Percentiles rank a stretch among this genome's conserved stretches.
These are phyloP conservation scores for Manihot esculenta DNA, from an alignment of 441 rosid genomes.

Conservation along the genomic window DNA sequence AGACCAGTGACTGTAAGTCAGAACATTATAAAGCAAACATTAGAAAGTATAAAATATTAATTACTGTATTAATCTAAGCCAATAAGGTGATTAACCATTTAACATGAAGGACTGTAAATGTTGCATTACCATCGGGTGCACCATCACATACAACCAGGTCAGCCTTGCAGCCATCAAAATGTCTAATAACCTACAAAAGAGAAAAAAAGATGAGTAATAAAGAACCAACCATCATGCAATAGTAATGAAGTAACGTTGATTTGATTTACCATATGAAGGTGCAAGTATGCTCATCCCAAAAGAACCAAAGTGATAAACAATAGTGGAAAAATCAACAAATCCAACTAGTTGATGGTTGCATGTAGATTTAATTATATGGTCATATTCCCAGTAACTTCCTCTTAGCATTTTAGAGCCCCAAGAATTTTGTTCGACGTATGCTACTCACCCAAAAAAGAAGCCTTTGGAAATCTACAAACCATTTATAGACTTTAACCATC, in stretches of 20 bases:
- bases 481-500: not conserved
- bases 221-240: slow-evolving; percentile 9
- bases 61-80: not conserved
- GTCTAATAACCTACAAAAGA: slow-evolving; percentile 75
- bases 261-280: not conserved
- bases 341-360: not conserved
- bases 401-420: not conserved
- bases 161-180: slow-evolving; percentile 96
- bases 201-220: not conserved
- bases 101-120: slow-evolving; percentile 10
- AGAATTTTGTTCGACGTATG: not conserved
- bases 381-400: not conserved
- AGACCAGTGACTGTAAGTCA: slow-evolving; percentile 84
- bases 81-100: slow-evolving; percentile 5
- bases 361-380: not conserved
- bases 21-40: slow-evolving; percentile 21
- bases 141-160: slow-evolving; percentile 98
- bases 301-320: not conserved
- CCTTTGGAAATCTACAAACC: not conserved
- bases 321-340: not conserved
- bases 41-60: slow-evolving; percentile 9
- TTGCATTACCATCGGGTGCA: slow-evolving; percentile 90
- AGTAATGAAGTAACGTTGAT: not conserved
- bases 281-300: not conserved
- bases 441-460: not conserved